Conservation (phyloP, 1,139 yeast genomes). For the Hyphopichia khmerensis region DNA sequence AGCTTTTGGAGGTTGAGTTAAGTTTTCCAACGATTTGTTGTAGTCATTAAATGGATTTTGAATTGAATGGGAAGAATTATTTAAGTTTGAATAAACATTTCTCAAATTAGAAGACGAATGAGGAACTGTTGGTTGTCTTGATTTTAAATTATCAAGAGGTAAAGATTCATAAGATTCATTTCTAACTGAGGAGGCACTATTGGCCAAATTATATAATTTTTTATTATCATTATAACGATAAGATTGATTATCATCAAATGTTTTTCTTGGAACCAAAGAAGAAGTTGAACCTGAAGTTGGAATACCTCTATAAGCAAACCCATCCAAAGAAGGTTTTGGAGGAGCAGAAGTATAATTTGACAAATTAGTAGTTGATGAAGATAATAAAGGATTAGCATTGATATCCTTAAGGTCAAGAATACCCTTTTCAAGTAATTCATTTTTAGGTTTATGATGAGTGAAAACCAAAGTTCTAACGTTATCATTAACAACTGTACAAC, state of each 20-base stretch:
- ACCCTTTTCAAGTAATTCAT: slow-evolving; percentile 34
- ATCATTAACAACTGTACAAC: slow-evolving; percentile 55
- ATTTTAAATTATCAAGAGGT: slow-evolving; percentile 5
- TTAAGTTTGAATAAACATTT: background rate
- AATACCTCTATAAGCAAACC: slow-evolving; percentile 4
- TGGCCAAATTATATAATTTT: slow-evolving; percentile 9
- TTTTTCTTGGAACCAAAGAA: background rate
- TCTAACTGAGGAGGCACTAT: background rate
- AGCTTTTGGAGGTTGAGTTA: background rate
- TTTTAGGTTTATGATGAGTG: slow-evolving; percentile 44
- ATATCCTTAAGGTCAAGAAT: slow-evolving; percentile 24
- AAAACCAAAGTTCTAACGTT: slow-evolving; percentile 52
- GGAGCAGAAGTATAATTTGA: slow-evolving; percentile 4
- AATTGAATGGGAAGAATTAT: background rate
- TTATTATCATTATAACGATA: slow-evolving; percentile 13
- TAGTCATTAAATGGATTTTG: slow-evolving; percentile 10
- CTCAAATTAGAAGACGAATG: slow-evolving; percentile 1
- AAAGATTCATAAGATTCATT: slow-evolving; percentile 6
- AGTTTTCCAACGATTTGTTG: background rate
- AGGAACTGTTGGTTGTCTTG: background rate
- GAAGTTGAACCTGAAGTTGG: slow-evolving; percentile 1
- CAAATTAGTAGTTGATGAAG: slow-evolving; percentile 10
- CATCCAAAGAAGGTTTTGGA: slow-evolving; percentile 1
- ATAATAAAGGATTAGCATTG: slow-evolving; percentile 26
- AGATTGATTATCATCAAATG: background rate